A percentile compares a stretch with the other conserved stretches of the same genome.
Evolutionary conservation across 176 grass and related monocot genomes (phyloP).

Genomic region (Pontederia paniculata): DNA sequence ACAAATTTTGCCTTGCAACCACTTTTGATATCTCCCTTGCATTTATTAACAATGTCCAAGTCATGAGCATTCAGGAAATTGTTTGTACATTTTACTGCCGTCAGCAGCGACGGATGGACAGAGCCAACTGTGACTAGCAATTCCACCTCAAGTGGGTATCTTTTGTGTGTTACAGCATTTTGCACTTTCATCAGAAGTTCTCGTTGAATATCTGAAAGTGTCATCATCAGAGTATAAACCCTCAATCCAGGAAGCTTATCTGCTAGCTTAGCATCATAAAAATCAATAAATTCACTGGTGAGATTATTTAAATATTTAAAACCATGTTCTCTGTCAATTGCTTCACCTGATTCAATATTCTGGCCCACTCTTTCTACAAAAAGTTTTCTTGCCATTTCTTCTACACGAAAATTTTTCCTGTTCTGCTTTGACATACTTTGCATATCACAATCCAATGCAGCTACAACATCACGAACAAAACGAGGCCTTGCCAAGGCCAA

Average conservation of each 20-base stretch:
- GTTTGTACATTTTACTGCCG: conserved; percentile 26
- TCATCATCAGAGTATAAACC: conserved; percentile 61
- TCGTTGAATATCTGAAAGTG: conserved; percentile 46
- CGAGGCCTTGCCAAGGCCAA: conserved; percentile 78
- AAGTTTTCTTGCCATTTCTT: conserved; percentile 42
- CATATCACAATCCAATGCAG: conserved; percentile 23
- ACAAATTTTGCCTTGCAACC: conserved; percentile 79
- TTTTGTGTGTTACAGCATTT: conserved; percentile 9
- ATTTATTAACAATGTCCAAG: conserved; percentile 27
- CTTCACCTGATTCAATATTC: conserved; percentile 52
- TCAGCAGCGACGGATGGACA: conserved; percentile 82
- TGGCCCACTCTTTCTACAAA: conserved; percentile 81
- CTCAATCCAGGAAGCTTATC: conserved; percentile 62
- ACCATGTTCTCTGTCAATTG: conserved; percentile 31
- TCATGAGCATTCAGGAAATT: conserved; percentile 46
- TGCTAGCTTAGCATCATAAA: conserved; percentile 44
- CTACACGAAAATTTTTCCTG: conserved; percentile 33
- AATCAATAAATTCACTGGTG: conserved; percentile 61
- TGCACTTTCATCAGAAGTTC: conserved; percentile 42
- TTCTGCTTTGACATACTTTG: not conserved
- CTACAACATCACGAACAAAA: conserved; percentile 61
- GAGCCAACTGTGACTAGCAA: conserved; percentile 53
- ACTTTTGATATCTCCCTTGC: conserved; percentile 14
- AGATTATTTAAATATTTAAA: conserved; percentile 51
- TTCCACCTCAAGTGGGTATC: conserved; percentile 61